phyloP scores from a whole-genome alignment of 2,329 filamentous ascomycete genomes.

The Orbilia quercus region DNA sequence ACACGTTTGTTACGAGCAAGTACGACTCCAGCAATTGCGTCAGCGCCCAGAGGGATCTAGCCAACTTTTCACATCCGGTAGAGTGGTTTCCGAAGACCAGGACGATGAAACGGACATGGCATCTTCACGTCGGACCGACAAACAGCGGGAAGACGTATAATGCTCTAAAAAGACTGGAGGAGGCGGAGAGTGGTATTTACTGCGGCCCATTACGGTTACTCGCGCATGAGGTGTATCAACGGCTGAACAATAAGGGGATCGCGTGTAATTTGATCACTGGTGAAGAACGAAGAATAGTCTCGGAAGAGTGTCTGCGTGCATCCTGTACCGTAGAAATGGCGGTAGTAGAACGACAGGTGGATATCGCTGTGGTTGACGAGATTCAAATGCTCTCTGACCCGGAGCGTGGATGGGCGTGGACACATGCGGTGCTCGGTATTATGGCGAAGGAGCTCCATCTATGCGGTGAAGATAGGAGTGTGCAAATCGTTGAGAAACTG shows the following conservation, averaged over 20 bases:
- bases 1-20: slow-evolving; percentile 48
- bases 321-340: slow-evolving; percentile 97
- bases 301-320: slow-evolving; percentile 71
- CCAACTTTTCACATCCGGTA: slow-evolving; percentile 67
- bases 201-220: slow-evolving; percentile 88
- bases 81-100: slow-evolving; percentile 94
- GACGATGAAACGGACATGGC: slow-evolving; percentile 80
- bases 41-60: slow-evolving; percentile 40
- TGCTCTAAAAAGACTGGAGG: slow-evolving; percentile 84
- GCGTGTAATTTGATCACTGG: slow-evolving; percentile 86
- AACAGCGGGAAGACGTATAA: slow-evolving; percentile 99
- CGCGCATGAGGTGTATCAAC: slow-evolving; percentile 93
- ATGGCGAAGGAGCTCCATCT: slow-evolving; percentile 90
- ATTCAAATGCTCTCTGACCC: slow-evolving; percentile 93
- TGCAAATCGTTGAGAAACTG: slow-evolving; percentile 80
- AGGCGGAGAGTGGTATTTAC: slow-evolving; percentile 81
- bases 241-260: slow-evolving; percentile 81
- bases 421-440: slow-evolving; percentile 85
- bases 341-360: slow-evolving; percentile 70
- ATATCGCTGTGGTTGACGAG: slow-evolving; percentile 96
- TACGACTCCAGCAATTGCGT: slow-evolving; percentile 39
- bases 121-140: slow-evolving; percentile 94
- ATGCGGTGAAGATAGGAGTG: slow-evolving; percentile 86
- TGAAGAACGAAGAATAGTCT: slow-evolving; percentile 81
- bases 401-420: slow-evolving; percentile 93